phyloP scores from a whole-genome alignment of 2,329 filamentous ascomycete genomes.

The Huntiella moniliformis region DNA sequence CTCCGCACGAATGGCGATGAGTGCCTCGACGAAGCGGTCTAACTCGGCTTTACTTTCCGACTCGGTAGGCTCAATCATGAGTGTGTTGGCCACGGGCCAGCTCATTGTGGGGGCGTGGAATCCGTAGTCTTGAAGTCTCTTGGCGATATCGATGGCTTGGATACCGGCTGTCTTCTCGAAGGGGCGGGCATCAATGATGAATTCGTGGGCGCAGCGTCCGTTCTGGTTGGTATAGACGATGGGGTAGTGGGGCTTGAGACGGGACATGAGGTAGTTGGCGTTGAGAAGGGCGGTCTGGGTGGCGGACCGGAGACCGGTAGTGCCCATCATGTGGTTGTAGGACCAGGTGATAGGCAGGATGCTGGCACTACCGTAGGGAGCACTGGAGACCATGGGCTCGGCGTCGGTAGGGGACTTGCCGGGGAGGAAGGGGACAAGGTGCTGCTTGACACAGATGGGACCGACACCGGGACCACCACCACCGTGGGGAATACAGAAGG shows the following conservation, averaged over 20 bases:
- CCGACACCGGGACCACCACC: slow-evolving; percentile 87
- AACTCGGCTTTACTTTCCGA: slow-evolving; percentile 83
- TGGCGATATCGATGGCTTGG: slow-evolving; percentile 88
- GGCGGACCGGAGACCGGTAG: slow-evolving; percentile 64
- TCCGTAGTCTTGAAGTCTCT: slow-evolving; percentile 89
- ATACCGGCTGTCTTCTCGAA: slow-evolving; percentile 71
- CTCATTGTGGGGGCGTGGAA: slow-evolving; percentile 97
- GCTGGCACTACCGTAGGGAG: slow-evolving; percentile 71
- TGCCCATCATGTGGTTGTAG: slow-evolving; percentile 88
- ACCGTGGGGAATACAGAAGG: slow-evolving; percentile 94
- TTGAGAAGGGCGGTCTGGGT: slow-evolving; percentile 89
- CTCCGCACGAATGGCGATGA: slow-evolving; percentile 72
- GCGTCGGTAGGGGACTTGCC: slow-evolving; percentile 22
- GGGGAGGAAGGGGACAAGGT: slow-evolving; percentile 60
- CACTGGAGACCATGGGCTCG: slow-evolving; percentile 52
- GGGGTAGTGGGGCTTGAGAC: slow-evolving; percentile 66
- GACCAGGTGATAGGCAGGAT: slow-evolving; percentile 90
- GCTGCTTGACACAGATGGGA: slow-evolving; percentile 76
- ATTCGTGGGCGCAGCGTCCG: slow-evolving; percentile 86
- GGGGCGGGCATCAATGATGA: slow-evolving; percentile 74
- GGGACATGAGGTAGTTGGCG: slow-evolving; percentile 87
- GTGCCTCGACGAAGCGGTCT: slow-evolving; percentile 78
- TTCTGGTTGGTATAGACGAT: slow-evolving; percentile 88
- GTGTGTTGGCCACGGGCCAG: slow-evolving; percentile 83
- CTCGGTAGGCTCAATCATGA: slow-evolving; percentile 97